Evolutionary conservation across 345 rosid genomes (phyloP), one percentile per base, ranked within the genome.

Genomic region (Salix brachista): DNA sequence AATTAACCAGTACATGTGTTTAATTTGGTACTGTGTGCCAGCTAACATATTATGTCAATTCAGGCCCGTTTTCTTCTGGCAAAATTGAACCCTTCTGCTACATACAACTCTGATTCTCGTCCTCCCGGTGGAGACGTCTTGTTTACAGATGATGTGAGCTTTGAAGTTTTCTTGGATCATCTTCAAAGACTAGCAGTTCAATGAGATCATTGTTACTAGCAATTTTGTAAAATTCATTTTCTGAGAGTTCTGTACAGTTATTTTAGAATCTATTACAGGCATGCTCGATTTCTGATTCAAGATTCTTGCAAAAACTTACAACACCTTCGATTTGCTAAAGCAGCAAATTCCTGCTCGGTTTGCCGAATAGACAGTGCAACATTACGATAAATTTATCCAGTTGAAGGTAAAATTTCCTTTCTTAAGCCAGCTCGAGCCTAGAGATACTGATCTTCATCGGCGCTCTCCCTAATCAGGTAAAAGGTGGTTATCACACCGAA

Each of bases 31-130:
- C n/a, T 0, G n/a, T 2, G 34, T 67, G 41, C 52, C 21, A 26
- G 42, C 75, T 75, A 52, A 66, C 41, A 42, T 48, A 16, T 75
- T 58, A 56, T 69, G 6, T 42, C 10, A 64, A 30, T 67, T 85
- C 89, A 96, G 99, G 99, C 98, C 19, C 97, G 99, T 65, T 96
- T 92, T 78, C 99, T 96, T 75, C 83, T 96, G 72, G 98, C 97
- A 26, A 96, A 92, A 81, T 75, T 96, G 79, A 96, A 96, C 78
- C 99, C 99, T 48, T 93, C 94, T 4, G 86, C 94, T 7, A 89
- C 94, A 28, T 89, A 89, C 65, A 90, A 84, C 78, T 84, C 89
- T 0, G 88, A 86, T 71, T 75, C 84, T 48, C 80, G 84, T 26
- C 77, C 78, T 54, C 83, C 89, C 0, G 91, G 94, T 1, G 93